Percentiles rank a stretch among this genome's conserved stretches.
Evolutionary conservation across 257 asterid genomes (phyloP).

Genomic region (Petunia secreta): DNA sequence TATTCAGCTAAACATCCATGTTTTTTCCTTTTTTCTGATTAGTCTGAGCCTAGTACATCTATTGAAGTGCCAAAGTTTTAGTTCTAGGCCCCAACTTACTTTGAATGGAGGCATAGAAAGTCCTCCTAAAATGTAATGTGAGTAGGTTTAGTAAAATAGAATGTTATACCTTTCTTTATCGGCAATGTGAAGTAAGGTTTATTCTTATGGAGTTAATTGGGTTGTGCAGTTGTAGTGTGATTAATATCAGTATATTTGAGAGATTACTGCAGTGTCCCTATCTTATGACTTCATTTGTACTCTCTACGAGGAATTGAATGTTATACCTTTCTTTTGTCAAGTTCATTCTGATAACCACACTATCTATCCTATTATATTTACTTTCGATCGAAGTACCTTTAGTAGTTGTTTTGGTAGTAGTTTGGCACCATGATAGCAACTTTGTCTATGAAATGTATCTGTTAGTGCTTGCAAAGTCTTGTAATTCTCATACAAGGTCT

Average conservation of each 20-base stretch:
- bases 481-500: background rate
- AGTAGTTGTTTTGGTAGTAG: background rate
- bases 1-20: no score
- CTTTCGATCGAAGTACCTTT: background rate
- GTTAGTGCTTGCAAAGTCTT: background rate
- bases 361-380: background rate
- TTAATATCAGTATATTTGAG: background rate
- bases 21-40: no score
- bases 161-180: background rate
- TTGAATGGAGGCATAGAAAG: background rate
- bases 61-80: background rate
- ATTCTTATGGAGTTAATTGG: background rate
- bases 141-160: conserved; percentile 6
- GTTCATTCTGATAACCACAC: background rate
- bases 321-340: background rate
- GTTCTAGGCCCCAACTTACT: background rate
- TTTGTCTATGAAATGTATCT: background rate
- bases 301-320: background rate
- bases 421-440: background rate
- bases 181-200: background rate
- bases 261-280: background rate
- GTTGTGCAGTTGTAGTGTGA: background rate
- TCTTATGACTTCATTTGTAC: background rate
- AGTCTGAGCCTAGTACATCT: background rate
- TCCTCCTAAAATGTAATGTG: background rate